These are phyloP conservation scores for Fusarium austroafricanum DNA, from an alignment of 2,329 filamentous ascomycete genomes.

Conservation along the genomic window DNA sequence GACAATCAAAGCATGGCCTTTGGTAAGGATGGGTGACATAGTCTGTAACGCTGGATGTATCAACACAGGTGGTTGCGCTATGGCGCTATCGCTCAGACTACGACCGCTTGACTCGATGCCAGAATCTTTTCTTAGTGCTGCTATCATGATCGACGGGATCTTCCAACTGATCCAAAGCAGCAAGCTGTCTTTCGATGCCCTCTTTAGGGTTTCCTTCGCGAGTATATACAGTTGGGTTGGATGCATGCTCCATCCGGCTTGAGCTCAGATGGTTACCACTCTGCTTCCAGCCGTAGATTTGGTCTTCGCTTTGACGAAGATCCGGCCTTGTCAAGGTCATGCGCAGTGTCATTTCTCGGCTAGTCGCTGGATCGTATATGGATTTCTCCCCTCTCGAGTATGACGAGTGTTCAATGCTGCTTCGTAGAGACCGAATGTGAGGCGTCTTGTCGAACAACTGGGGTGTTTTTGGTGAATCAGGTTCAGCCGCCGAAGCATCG, in stretches of 20 bases:
- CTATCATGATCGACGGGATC: conserved; percentile 54
- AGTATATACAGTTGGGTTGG: conserved; percentile 38
- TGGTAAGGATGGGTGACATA: background rate
- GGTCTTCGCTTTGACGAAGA: conserved; percentile 78
- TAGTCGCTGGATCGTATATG: conserved; percentile 65
- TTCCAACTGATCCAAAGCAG: conserved; percentile 64
- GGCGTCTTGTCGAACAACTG: conserved; percentile 58
- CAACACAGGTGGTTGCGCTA: background rate
- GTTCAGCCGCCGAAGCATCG: conserved; percentile 65
- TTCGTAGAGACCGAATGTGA: conserved; percentile 46
- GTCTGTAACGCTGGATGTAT: background rate
- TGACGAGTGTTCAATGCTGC: conserved; percentile 43
- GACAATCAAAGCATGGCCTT: conserved; percentile 1
- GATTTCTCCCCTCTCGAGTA: conserved; percentile 54
- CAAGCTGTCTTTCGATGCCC: conserved; percentile 65
- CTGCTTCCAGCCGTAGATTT: conserved; percentile 76
- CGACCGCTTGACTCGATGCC: conserved; percentile 69
- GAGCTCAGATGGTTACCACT: conserved; percentile 58
- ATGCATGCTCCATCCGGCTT: conserved; percentile 49
- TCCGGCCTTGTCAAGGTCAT: conserved; percentile 96
- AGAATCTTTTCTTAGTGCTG: conserved; percentile 71
- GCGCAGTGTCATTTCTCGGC: conserved; percentile 91
- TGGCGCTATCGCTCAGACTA: conserved; percentile 23
- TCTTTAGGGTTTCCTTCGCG: conserved; percentile 59
- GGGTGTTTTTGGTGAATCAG: conserved; percentile 70